Conservation (phyloP, 2,329 filamentous ascomycete species). For the Aspergillus floridensis region DNA sequence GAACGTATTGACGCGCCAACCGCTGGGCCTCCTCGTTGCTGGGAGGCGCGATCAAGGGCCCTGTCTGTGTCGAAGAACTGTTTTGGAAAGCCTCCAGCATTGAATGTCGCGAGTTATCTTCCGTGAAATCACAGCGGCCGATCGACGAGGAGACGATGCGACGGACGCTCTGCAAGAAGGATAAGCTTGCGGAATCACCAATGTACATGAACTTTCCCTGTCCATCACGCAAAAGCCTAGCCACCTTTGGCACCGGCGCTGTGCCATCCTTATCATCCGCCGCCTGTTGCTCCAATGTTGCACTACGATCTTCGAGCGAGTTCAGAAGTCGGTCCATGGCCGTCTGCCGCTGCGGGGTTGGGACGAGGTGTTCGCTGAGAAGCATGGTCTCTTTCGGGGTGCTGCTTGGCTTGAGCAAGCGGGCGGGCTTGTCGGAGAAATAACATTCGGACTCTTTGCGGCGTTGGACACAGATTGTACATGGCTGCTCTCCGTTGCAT, state of each 20-base stretch:
- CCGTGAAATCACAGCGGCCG: slow-evolving; percentile 42
- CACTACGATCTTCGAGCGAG: slow-evolving; percentile 32
- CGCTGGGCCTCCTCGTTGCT: slow-evolving; percentile 40
- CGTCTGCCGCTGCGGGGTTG: slow-evolving; percentile 32
- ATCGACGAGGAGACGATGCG: slow-evolving; percentile 49
- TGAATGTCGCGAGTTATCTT: slow-evolving; percentile 41
- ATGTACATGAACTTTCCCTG: slow-evolving; percentile 56
- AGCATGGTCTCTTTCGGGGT: slow-evolving; percentile 32
- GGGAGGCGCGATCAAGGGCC: slow-evolving; percentile 32
- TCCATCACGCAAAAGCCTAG: slow-evolving; percentile 50
- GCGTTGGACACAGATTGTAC: slow-evolving; percentile 49
- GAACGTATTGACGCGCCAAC: slow-evolving; percentile 44
- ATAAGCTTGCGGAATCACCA: slow-evolving; percentile 53
- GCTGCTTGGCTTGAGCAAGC: slow-evolving; percentile 30
- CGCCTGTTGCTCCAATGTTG: slow-evolving; percentile 28
- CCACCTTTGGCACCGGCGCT: slow-evolving; percentile 38
- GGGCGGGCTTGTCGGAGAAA: slow-evolving; percentile 38
- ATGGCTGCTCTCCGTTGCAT: slow-evolving; percentile 52
- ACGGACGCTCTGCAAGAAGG: slow-evolving; percentile 53
- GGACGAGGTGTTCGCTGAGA: slow-evolving; percentile 30
- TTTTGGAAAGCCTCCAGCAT: slow-evolving; percentile 43
- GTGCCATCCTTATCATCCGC: slow-evolving; percentile 33
- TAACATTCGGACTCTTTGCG: slow-evolving; percentile 44
- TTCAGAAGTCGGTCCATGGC: slow-evolving; percentile 36
- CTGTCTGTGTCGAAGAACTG: slow-evolving; percentile 27